These are phyloP conservation scores for Trametes polyzona DNA, from an alignment of 1,284 basidiomycete species.

Conservation along the genomic window DNA sequence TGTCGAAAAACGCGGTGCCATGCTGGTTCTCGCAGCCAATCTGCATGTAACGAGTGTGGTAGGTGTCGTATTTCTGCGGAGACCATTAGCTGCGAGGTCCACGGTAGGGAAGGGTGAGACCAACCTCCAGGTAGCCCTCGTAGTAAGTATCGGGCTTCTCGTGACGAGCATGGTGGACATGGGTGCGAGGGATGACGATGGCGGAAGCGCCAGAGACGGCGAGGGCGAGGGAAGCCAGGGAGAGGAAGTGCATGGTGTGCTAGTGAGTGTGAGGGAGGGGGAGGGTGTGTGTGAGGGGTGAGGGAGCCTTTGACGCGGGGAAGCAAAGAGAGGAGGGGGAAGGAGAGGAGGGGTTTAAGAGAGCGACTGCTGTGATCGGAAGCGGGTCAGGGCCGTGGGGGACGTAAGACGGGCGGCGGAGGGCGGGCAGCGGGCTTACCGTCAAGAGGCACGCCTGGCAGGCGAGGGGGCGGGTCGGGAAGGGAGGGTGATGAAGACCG, in stretches of 20 bases:
- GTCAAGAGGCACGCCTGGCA: conserved; percentile 35
- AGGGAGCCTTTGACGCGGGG: conserved; percentile 32
- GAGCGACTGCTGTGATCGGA: conserved; percentile 31
- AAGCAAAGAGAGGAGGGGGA: conserved; percentile 26
- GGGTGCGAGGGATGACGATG: conserved; percentile 46
- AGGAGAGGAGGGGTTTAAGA: conserved; percentile 32
- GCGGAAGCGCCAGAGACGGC: conserved; percentile 47
- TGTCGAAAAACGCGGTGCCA: conserved; percentile 66
- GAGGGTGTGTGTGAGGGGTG: conserved; percentile 21
- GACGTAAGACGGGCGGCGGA: conserved; percentile 9
- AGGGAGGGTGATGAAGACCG: conserved; percentile 32
- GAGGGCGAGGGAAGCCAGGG: conserved; percentile 54
- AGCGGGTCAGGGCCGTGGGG: conserved; percentile 13
- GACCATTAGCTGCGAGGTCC: not conserved
- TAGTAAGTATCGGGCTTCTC: conserved; percentile 47
- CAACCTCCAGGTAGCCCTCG: conserved; percentile 38
- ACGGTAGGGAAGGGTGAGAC: not conserved
- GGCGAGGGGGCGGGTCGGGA: conserved; percentile 28
- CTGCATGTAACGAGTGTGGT: conserved; percentile 68
- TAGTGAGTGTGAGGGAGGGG: conserved; percentile 21
- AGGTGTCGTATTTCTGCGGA: conserved; percentile 54
- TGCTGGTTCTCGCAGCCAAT: conserved; percentile 64
- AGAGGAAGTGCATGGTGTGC: conserved; percentile 50
- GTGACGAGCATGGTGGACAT: conserved; percentile 37
- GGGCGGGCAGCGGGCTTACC: conserved; percentile 28